phyloP scores from a whole-genome alignment of 768 basidiomycete species.

The Pisolithus microcarpus region DNA sequence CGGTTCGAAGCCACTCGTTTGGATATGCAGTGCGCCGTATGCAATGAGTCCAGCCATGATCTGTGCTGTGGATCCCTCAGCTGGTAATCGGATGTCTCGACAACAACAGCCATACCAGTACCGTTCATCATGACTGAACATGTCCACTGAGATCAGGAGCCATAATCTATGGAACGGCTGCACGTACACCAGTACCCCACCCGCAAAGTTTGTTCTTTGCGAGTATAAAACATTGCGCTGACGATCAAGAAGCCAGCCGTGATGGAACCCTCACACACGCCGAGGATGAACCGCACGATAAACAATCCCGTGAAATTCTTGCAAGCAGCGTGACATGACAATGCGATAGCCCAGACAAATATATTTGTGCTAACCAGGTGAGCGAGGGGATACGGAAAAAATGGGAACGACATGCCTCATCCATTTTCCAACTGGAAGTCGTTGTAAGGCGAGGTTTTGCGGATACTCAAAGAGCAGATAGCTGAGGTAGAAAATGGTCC shows the following conservation, averaged over 20 bases:
- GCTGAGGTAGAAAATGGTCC: conserved; percentile 67
- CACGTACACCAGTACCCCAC: conserved; percentile 73
- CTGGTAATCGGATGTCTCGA: neutral
- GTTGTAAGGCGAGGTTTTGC: conserved; percentile 64
- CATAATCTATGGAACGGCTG: neutral
- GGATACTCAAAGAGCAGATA: conserved; percentile 70
- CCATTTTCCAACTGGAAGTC: conserved; percentile 74
- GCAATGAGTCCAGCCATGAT: conserved; percentile 65
- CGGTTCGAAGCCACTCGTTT: conserved; percentile 48
- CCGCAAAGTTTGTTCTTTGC: conserved; percentile 58
- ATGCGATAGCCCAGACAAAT: conserved; percentile 56
- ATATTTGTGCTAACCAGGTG: conserved; percentile 49
- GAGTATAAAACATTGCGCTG: conserved; percentile 72
- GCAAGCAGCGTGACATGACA: conserved; percentile 62
- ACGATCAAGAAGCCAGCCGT: conserved; percentile 76
- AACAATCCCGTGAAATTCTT: conserved; percentile 61
- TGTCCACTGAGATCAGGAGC: neutral
- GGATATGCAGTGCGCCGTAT: conserved; percentile 60
- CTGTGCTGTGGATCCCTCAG: conserved; percentile 39
- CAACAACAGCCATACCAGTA: conserved; percentile 35
- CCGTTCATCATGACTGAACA: conserved; percentile 66
- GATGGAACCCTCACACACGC: conserved; percentile 64
- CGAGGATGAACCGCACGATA: conserved; percentile 55
- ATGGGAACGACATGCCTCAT: conserved; percentile 48
- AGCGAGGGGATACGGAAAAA: neutral